Base-by-base conservation (phyloP, 768 basidiomycete genomes). In the Myochromella boudieri region DNA sequence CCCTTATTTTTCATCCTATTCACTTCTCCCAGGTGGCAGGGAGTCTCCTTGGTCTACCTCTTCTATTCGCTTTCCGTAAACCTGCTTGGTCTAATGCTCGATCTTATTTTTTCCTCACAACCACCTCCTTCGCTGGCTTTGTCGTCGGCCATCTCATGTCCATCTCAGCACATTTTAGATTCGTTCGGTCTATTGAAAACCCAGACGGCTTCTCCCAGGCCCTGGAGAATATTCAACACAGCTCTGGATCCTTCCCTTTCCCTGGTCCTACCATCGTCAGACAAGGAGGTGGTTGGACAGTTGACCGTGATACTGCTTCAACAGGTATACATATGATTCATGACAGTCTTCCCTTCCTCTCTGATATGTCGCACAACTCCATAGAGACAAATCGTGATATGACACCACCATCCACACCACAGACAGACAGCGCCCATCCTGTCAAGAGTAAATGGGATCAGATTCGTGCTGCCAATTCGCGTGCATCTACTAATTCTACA, bases 391-490 rank as follows among this genome's bases (percentile, higher is more conserved):
- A 41, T 8, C 24, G 9, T 15, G 24, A 51, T 31, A 5, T 22
- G 18, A 24, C 28, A 27, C 17, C 55, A 40, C 38, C n/a, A n/a
- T n/a, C 48, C 42, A 20, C 36, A 24, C 52, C 56, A 37, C 11
- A 52, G 15, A 32, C 55, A 17, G 52, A 45, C 34, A 14, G 17
- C 11, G 44, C 50, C 18, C 15, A 57, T 29, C 44, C 26, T 46
- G 31, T 26, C 37, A 55, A 49, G 56, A 77, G 65, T 42, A 77
- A 70, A 49, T 89, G 87, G 87, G 83, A 85, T 26, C 75, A 82
- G 51, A 82, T 89, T 37, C 80, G 85, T 44, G 67, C 69, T 34
- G 76, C 68, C 25, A 84, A 84, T 49, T 52, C 60, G 37, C 68
- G 66, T 12, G 63, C 68, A 15, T 67, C 63, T 24, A 48, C 64